Base-by-base conservation (phyloP, 202 grass and related monocot genomes). In the Schoenoplectus tabernaemontani region DNA sequence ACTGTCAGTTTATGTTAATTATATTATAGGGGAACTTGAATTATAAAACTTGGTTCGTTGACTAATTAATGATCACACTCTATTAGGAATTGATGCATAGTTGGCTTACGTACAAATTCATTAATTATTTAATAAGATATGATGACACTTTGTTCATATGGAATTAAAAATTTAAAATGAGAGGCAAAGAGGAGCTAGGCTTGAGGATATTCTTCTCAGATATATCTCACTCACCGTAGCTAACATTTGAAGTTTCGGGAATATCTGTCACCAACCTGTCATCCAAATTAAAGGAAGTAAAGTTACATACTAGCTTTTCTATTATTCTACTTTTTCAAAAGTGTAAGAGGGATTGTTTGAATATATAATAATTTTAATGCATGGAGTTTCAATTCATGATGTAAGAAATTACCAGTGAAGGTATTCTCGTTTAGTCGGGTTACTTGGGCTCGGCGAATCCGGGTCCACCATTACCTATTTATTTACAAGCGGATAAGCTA, bases 401-500 rank as follows among this genome's bases (percentile, higher is more conserved):
- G 48, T 57, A 76, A 41, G 64, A 78, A 80, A 71, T 92, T 92
- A 99, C 96, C 90, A 99, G 16, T 99, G 96, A 71, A 99, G 88
- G 60, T 98, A 92, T 86, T 99, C 92, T 89, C 88, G 88, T 73
- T 95, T 95, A 44, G 90, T 99, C 84, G 96, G 92, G 64, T 95
- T 95, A 79, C 92, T 93, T 80, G 96, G 96, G 87, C 96, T 99
- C 47, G 96, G 96, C 1, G 96, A 92, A 66, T 99, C 96, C 59
- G 96, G 96, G 85, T 99, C 96, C 81, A 99, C 96, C 96, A 99
- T 93, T 51, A 89, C 96, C 96, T 99, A 85, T 51, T 3, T 4
- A 51, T 37, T 73, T 62, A 77, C 63, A 90, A 80, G 83, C 16
- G 22, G 6, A 33, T 84, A 54, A 75, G 47, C 47, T 54, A 19